These are phyloP conservation scores for Neurospora pannonica DNA, from an alignment of 495 filamentous ascomycete species.

Conservation along the genomic window DNA sequence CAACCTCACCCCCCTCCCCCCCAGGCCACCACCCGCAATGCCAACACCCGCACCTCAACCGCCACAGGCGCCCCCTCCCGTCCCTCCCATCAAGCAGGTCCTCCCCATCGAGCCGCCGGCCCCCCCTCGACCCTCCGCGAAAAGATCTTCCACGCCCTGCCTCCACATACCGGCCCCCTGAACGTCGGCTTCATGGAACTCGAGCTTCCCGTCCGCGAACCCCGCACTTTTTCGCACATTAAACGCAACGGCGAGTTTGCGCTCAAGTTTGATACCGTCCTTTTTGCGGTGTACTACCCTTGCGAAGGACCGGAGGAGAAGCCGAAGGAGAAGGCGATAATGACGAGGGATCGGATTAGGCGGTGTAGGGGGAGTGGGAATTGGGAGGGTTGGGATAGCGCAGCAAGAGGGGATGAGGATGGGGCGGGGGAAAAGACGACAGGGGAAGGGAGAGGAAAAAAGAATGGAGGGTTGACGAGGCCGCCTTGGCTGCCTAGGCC, in stretches of 20 bases:
- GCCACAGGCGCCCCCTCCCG: background rate
- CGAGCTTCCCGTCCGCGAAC: conserved; percentile 49
- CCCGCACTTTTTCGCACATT: conserved; percentile 30
- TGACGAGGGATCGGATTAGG: background rate
- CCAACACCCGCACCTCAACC: background rate
- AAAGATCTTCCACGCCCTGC: conserved; percentile 43
- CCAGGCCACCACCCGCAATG: background rate
- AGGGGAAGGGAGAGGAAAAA: background rate
- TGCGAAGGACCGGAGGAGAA: conserved; percentile 19
- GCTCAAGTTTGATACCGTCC: conserved; percentile 47
- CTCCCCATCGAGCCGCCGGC: background rate
- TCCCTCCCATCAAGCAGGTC: background rate
- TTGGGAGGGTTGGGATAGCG: background rate
- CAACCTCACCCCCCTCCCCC: background rate
- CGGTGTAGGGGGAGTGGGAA: background rate
- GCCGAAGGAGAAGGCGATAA: background rate
- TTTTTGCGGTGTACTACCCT: conserved; percentile 60
- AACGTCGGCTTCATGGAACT: conserved; percentile 54
- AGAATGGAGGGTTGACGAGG: background rate
- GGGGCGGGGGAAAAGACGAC: too few species aligned
- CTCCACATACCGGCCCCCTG: conserved; percentile 51
- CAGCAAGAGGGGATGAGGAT: background rate
- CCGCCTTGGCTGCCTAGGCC: conserved; percentile 46
- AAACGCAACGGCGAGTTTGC: conserved; percentile 30
- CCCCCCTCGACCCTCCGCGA: conserved; percentile 23